A percentile compares a stretch with the other conserved stretches of the same genome.
These are phyloP conservation scores for Zizania palustris DNA, from an alignment of 202 grass and related monocot species.

Conservation along the genomic window DNA sequence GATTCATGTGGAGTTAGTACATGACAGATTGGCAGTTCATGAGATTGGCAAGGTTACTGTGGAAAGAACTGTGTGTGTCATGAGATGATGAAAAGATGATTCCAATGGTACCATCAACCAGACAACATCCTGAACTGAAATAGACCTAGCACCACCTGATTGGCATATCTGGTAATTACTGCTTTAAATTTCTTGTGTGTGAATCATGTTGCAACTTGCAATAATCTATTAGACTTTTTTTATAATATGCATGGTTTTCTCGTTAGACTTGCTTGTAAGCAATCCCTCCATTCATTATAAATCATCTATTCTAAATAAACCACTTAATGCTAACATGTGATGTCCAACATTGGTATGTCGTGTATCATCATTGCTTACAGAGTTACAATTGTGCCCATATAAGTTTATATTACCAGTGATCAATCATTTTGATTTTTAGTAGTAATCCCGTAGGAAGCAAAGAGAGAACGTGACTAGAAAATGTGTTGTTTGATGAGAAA, in stretches of 20 bases:
- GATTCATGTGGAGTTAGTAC: neutral
- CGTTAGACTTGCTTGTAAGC: slow-evolving; percentile 23
- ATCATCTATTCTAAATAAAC: neutral
- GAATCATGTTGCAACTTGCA: neutral
- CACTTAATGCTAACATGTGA: slow-evolving; percentile 1
- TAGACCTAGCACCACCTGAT: slow-evolving; percentile 1
- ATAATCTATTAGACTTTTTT: slow-evolving; percentile 2
- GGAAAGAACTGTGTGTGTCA: slow-evolving; percentile 11
- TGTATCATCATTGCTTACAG: slow-evolving; percentile 2
- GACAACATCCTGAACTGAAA: slow-evolving; percentile 15
- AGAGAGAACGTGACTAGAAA: neutral
- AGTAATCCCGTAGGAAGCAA: neutral
- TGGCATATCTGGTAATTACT: slow-evolving; percentile 24
- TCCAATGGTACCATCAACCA: slow-evolving; percentile 12
- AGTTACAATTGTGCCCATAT: neutral
- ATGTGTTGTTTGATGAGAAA: slow-evolving; percentile 13
- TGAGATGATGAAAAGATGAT: neutral
- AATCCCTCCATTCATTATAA: slow-evolving; percentile 2
- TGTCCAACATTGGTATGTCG: slow-evolving; percentile 2
- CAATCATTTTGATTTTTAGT: neutral
- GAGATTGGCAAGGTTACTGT: slow-evolving; percentile 10
- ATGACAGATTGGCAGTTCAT: slow-evolving; percentile 26
- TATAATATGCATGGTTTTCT: slow-evolving; percentile 9
- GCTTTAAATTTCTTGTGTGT: slow-evolving; percentile 11
- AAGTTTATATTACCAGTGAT: slow-evolving; percentile 9